Percentiles rank a stretch among this genome's conserved stretches.
phyloP scores from a whole-genome alignment of 768 basidiomycete species.

The Mycena crocata region DNA sequence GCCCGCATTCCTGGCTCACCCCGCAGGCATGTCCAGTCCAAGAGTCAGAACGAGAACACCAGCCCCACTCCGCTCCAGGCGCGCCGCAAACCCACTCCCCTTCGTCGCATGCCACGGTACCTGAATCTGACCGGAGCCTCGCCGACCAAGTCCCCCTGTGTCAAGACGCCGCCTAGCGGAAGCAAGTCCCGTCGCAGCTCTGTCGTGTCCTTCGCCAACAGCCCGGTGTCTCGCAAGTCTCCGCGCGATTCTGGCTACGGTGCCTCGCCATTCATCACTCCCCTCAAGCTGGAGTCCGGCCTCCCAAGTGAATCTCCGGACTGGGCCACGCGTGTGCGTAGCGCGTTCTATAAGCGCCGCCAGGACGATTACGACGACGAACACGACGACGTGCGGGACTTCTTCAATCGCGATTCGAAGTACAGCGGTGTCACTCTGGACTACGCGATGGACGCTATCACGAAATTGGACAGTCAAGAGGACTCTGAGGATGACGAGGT shows the following conservation, averaged over 20 bases:
- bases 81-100: constrained; percentile 6
- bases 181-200: not conserved
- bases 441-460: not conserved
- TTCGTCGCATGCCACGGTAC: constrained; percentile 11
- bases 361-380: not conserved
- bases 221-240: not conserved
- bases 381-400: constrained; percentile 17
- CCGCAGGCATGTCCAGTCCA: not conserved
- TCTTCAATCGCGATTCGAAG: constrained; percentile 30
- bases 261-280: not conserved
- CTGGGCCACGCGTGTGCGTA: constrained; percentile 29
- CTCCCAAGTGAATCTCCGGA: constrained; percentile 3
- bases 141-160: not conserved
- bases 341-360: constrained; percentile 26
- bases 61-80: not conserved
- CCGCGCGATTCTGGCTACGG: not conserved
- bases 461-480: not conserved
- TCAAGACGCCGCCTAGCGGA: not conserved
- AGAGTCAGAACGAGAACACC: constrained; percentile 7
- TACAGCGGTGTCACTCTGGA: not conserved
- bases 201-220: not conserved
- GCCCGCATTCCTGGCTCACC: not conserved
- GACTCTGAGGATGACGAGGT: not conserved
- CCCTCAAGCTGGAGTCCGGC: not conserved
- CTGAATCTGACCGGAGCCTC: constrained; percentile 8